A percentile compares a stretch with the other conserved stretches of the same genome.
Conservation (phyloP, 2,329 filamentous ascomycete species). For the Epichloe bromicola region DNA sequence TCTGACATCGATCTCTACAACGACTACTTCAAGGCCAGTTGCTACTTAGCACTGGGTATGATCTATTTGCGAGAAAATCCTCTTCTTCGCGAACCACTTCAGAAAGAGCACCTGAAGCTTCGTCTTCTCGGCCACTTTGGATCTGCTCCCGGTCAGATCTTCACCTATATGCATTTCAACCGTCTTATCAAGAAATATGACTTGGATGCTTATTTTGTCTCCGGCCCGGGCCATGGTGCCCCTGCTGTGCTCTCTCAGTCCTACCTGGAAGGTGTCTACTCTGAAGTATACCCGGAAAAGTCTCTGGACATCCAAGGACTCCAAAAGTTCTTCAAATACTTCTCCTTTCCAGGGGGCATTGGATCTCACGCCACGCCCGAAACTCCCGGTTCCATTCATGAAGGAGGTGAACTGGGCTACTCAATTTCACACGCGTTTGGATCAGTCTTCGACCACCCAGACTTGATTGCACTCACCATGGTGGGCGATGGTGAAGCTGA, state of each 20-base stretch:
- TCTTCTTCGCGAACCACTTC: conserved; percentile 55
- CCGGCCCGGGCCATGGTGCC: conserved; percentile 66
- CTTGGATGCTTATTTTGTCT: conserved; percentile 59
- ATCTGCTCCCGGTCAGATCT: conserved; percentile 67
- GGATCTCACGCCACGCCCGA: conserved; percentile 69
- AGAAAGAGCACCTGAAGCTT: conserved; percentile 57
- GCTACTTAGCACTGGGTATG: conserved; percentile 69
- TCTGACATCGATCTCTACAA: conserved; percentile 57
- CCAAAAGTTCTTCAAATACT: conserved; percentile 68
- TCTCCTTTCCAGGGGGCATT: conserved; percentile 70
- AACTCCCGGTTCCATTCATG: conserved; percentile 64
- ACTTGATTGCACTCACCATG: conserved; percentile 64
- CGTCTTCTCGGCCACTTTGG: conserved; percentile 69
- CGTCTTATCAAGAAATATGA: conserved; percentile 71
- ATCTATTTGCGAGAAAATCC: conserved; percentile 66
- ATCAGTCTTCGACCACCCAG: conserved; percentile 60
- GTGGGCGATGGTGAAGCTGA: conserved; percentile 75
- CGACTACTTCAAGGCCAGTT: conserved; percentile 60
- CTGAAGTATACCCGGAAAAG: conserved; percentile 65
- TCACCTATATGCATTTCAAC: conserved; percentile 75
- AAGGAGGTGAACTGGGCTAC: conserved; percentile 74
- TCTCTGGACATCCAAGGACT: conserved; percentile 55
- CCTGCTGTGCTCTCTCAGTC: conserved; percentile 64
- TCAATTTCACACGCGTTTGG: conserved; percentile 69
- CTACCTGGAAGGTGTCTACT: conserved; percentile 66